Evolutionary conservation across 2,329 filamentous ascomycete genomes (phyloP), one percentile per base, ranked within the genome.

Genomic region (Thermothelomyces thermophilus): DNA sequence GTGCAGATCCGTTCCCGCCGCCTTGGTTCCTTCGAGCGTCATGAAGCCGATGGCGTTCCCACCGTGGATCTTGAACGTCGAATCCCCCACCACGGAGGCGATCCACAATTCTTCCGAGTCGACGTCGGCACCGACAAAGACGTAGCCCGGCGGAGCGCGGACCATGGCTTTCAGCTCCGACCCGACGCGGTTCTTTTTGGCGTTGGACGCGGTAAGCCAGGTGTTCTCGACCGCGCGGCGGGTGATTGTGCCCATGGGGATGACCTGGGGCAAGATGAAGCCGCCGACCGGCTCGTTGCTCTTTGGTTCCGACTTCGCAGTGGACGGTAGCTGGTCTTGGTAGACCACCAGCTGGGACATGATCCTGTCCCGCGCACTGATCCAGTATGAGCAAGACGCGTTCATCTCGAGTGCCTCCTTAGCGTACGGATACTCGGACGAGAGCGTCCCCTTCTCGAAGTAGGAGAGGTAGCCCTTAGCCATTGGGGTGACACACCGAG

Each of bases 91-190:
- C 1, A 98, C 75, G 66, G 89, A 95, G 3, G 93, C 94, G 61
- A 98, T 98, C 93, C 94, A 98, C 6, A 98, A 76, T 67, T 98
- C 93, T 66, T 98, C 84, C 2, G 90, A 96, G 64, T 98, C 93
- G 4, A 98, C 93, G 68, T 98, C 93, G 4, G 94, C 93, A 24
- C 94, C 93, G 14, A 98, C 93, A 64, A 98, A 96, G 57, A 79
- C 84, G 63, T 97, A 95, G 6, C 91, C 93, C 14, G 85, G 78
- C 0, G 93, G 93, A 13, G 94, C 90, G 62, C 84, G 86, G 58
- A 98, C 83, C 90, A 98, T 97, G 13, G 91, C 88, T 67, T 98
- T 98, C 20, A 98, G 75, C 65, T 98, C 93, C 0, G 93, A 98
- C 0, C 93, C 93, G 3, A 98, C 91, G 5, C 94, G 84, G 59